Base-by-base conservation (phyloP, 2,329 filamentous ascomycete species). In the Leptographium procerum region DNA sequence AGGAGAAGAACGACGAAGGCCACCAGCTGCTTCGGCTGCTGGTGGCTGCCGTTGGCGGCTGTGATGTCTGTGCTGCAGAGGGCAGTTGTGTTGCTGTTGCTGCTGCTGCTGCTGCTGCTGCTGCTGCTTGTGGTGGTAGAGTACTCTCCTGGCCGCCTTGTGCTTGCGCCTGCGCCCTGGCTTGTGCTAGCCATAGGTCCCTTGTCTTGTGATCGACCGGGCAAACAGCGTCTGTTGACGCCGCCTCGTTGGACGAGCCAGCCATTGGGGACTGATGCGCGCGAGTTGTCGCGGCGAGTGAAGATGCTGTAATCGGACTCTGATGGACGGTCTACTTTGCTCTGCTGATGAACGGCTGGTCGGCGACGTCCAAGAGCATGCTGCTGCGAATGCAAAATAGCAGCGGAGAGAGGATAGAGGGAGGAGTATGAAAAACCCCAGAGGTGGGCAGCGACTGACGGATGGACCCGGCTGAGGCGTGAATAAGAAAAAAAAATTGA, bases 171-270 rank as follows among this genome's bases (percentile, higher is more conserved):
- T 60, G 69, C 55, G 82, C 72, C 62, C 74, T 75, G 47, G 86
- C 84, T 68, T 89, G 84, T 59, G 81, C 77, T 43, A 97, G 81
- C 92, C 92, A 99, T 66, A 87, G 84, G 66, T 91, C 87, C 66
- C 94, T 87, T 56, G 90, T 87, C 67, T 89, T 88, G 74, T 91
- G 88, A 73, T 97, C 91, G 67, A 97, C 90, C 6, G 94, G 94
- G 68, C 94, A 97, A 59, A 60, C 57, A 58, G 62, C 57, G 40
- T 62, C 52, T 13, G 62, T 51, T 14, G n/a, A n/a, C n/a, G 62
- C 36, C 61, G 63, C 50, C 24, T 13, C 26, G 29, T 51, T 48
- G 13, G 52, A 28, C 22, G 34, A 16, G 50, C 24, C 47, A n/a
- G n/a, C n/a, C n/a, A n/a, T n/a, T n/a, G n/a, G n/a, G n/a, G n/a